phyloP scores from a whole-genome alignment of 371 early-diverging fungal species.

The Umbelopsis sp. region DNA sequence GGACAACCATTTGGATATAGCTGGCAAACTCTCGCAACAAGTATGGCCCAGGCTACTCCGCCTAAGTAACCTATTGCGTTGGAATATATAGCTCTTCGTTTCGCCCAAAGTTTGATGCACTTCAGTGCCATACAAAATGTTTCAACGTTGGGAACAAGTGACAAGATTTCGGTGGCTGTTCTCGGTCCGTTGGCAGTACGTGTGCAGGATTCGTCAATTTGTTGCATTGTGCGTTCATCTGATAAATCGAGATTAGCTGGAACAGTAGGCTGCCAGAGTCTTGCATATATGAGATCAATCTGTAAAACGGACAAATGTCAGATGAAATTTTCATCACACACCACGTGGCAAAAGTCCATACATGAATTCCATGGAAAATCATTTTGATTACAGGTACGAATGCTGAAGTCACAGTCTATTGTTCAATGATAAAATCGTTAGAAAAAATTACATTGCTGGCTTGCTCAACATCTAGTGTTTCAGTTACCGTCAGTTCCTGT shows the following conservation, averaged over 20 bases:
- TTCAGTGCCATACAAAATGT: constrained; percentile 82
- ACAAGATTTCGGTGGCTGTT: constrained; percentile 88
- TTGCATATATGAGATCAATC: constrained; percentile 89
- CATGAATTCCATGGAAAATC: constrained; percentile 67
- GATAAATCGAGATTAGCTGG: constrained; percentile 72
- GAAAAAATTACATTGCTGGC: background rate
- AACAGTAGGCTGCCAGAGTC: constrained; percentile 64
- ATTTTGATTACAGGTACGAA: constrained; percentile 92
- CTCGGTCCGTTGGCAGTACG: constrained; percentile 87
- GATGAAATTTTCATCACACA: background rate
- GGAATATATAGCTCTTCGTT: constrained; percentile 81
- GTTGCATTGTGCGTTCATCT: constrained; percentile 64
- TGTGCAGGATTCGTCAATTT: constrained; percentile 79
- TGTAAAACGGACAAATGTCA: constrained; percentile 24
- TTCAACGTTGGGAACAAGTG: constrained; percentile 78
- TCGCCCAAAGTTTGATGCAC: constrained; percentile 94
- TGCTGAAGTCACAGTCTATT: constrained; percentile 68
- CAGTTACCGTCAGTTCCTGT: constrained; percentile 64
- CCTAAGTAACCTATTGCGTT: constrained; percentile 93
- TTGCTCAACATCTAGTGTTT: background rate
- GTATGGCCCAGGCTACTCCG: constrained; percentile 94
- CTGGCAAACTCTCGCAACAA: constrained; percentile 90
- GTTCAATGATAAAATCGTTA: background rate
- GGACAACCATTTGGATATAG: constrained; percentile 86
- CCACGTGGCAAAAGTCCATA: constrained; percentile 23